Conservation (phyloP, 2,329 filamentous ascomycete genomes). For the Ceratocystis alfenasii region DNA sequence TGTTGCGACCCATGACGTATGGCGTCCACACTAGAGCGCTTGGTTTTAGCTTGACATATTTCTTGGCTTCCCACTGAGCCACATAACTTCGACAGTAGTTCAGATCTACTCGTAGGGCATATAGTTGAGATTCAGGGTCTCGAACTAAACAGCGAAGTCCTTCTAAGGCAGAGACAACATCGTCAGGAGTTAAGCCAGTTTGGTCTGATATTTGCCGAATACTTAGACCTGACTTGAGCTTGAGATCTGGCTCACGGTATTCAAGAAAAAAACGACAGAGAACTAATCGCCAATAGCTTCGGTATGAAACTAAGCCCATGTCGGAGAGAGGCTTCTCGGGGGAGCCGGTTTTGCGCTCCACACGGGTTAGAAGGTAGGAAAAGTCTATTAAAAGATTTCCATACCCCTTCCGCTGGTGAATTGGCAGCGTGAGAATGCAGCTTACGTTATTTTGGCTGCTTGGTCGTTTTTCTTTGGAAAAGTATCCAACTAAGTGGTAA, state of each 20-base stretch:
- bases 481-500: constrained; percentile 97
- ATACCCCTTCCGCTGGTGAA: constrained; percentile 94
- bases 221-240: constrained; percentile 36
- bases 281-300: constrained; percentile 90
- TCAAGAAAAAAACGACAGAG: constrained; percentile 69
- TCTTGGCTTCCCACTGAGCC: constrained; percentile 76
- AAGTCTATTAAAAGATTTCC: constrained; percentile 96
- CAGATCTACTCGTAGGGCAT: constrained; percentile 78
- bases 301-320: constrained; percentile 93
- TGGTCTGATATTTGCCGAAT: constrained; percentile 65
- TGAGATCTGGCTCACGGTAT: constrained; percentile 29
- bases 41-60: constrained; percentile 72
- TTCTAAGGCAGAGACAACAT: constrained; percentile 88
- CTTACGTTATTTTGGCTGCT: constrained; percentile 96
- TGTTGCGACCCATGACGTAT: constrained; percentile 86
- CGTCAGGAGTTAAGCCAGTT: constrained; percentile 90
- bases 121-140: constrained; percentile 76
- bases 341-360: constrained; percentile 86
- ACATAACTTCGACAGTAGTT: constrained; percentile 80
- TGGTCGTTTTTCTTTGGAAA: constrained; percentile 93
- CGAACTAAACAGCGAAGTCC: constrained; percentile 78
- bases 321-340: constrained; percentile 96
- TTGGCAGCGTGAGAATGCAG: constrained; percentile 89
- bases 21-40: constrained; percentile 85
- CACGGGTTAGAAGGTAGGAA: constrained; percentile 86